A percentile compares a stretch with the other conserved stretches of the same genome.
Evolutionary conservation across 768 basidiomycete species (phyloP).

Genomic region (Phaeotremella skinneri): DNA sequence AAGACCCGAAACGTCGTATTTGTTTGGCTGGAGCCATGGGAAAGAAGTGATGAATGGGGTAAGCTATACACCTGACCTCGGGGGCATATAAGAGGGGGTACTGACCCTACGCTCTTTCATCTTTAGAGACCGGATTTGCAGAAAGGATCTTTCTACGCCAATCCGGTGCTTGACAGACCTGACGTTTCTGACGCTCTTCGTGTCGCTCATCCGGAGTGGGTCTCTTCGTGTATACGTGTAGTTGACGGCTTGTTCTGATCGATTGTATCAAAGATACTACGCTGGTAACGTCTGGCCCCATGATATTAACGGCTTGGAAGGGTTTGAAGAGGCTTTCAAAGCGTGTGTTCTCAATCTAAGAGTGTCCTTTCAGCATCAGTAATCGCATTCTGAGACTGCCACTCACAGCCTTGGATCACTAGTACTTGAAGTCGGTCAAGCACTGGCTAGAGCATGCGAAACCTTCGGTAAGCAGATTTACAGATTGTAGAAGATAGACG

Average conservation of each 20-base stretch:
- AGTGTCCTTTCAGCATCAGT: neutral
- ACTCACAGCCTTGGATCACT: constrained; percentile 58
- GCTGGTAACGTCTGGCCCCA: constrained; percentile 77
- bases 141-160: constrained; percentile 94
- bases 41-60: constrained; percentile 97
- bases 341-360: constrained; percentile 59
- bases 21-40: constrained; percentile 99
- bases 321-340: constrained; percentile 86
- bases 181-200: constrained; percentile 62
- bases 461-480: constrained; percentile 67
- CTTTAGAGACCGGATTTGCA: constrained; percentile 63
- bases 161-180: constrained; percentile 66
- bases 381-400: constrained; percentile 15
- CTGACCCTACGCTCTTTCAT: neutral
- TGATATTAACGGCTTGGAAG: constrained; percentile 56
- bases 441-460: constrained; percentile 83
- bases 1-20: constrained; percentile 70
- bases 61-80: constrained; percentile 10
- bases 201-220: constrained; percentile 63
- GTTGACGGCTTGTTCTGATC: neutral
- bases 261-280: constrained; percentile 59
- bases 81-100: neutral
- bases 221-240: neutral
- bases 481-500: neutral
- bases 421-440: constrained; percentile 75